These are phyloP conservation scores for Trichaptum fuscoviolaceum DNA, from an alignment of 768 basidiomycete genomes.

Conservation along the genomic window DNA sequence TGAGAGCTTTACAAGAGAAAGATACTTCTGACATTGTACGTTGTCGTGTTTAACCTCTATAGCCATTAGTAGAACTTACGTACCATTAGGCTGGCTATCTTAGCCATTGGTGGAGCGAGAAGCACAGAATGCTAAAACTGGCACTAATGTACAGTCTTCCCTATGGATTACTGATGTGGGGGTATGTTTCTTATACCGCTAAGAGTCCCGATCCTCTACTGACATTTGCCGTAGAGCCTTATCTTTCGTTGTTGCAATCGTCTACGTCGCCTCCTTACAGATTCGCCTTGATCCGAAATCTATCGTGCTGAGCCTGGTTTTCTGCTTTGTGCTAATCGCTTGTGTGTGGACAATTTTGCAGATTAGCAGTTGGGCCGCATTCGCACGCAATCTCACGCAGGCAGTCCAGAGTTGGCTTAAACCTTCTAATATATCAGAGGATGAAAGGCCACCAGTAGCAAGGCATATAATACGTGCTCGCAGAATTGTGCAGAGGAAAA, in stretches of 20 bases:
- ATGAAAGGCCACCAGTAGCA: too few relatives aligned
- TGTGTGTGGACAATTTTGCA: background rate
- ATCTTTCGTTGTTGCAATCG: background rate
- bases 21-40: background rate
- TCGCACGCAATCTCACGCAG: background rate
- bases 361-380: background rate
- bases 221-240: background rate
- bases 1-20: background rate
- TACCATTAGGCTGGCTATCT: background rate
- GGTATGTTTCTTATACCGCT: background rate
- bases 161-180: background rate
- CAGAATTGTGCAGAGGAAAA: too few relatives aligned
- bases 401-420: background rate
- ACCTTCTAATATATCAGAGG: too few relatives aligned
- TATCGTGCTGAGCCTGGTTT: constrained; percentile 1
- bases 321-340: background rate
- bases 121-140: background rate
- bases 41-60: background rate
- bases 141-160: background rate
- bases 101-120: background rate
- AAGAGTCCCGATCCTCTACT: too few relatives aligned
- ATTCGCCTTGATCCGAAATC: background rate
- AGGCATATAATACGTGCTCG: too few relatives aligned
- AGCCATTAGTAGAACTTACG: background rate
- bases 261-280: background rate